A percentile compares a stretch with the other conserved stretches of the same genome.
Evolutionary conservation across 2,329 filamentous ascomycete genomes (phyloP).

Genomic region (Aspergillus awamori): DNA sequence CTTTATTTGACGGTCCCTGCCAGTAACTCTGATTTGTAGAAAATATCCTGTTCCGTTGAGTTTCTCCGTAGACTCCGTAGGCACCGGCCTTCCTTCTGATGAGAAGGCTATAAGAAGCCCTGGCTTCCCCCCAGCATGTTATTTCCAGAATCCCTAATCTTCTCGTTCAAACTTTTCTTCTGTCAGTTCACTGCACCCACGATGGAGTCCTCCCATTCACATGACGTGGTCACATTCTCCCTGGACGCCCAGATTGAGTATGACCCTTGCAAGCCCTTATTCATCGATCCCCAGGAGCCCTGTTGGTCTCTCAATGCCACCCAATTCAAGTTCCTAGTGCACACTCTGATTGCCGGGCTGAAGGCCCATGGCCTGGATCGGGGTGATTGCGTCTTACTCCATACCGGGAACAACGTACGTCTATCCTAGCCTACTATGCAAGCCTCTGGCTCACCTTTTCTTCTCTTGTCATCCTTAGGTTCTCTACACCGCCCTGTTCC

Average conservation of each 20-base stretch:
- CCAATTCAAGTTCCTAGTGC: conserved; percentile 27
- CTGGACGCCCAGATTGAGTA: conserved; percentile 29
- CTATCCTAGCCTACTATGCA: background rate
- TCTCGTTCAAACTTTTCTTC: too few species aligned
- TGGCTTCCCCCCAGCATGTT: too few species aligned
- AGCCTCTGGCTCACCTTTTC: background rate
- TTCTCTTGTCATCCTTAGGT: conserved; percentile 11
- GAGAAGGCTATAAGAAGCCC: too few species aligned
- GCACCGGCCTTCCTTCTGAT: too few species aligned
- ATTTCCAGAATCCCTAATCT: too few species aligned
- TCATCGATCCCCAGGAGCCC: conserved; percentile 37
- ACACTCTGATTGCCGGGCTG: conserved; percentile 34
- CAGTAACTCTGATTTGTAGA: too few species aligned
- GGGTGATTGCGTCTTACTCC: conserved; percentile 39
- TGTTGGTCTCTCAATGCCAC: conserved; percentile 25
- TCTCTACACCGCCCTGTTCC: conserved; percentile 26
- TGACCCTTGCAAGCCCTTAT: conserved; percentile 32
- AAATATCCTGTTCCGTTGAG: too few species aligned
- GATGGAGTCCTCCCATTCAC: background rate
- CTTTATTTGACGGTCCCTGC: too few species aligned
- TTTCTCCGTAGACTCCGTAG: too few species aligned
- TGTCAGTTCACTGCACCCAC: too few species aligned
- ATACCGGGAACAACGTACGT: conserved; percentile 35
- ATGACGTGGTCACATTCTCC: conserved; percentile 29
- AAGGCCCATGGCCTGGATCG: conserved; percentile 27